These are phyloP conservation scores for Fusarium mundagurra DNA, from an alignment of 2,329 filamentous ascomycete species.

Conservation along the genomic window DNA sequence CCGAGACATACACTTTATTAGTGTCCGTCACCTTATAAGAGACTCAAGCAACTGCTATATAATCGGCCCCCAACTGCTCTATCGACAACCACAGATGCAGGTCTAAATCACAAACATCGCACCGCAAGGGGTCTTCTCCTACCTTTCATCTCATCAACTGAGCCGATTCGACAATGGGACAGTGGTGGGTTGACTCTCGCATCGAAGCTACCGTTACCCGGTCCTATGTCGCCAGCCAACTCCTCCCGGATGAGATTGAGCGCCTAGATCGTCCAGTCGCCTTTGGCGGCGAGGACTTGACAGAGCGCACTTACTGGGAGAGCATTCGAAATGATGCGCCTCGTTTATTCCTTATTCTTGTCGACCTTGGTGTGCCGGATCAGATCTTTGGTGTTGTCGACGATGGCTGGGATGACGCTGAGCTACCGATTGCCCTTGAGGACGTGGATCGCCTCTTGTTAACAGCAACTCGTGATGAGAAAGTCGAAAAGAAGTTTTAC, in stretches of 20 bases:
- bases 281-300: constrained; percentile 72
- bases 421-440: constrained; percentile 74
- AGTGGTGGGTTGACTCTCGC: constrained; percentile 78
- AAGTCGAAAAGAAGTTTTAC: constrained; percentile 75
- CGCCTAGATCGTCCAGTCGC: constrained; percentile 70
- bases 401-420: constrained; percentile 79
- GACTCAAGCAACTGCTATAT: constrained; percentile 7
- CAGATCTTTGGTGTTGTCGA: constrained; percentile 81
- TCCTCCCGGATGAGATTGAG: constrained; percentile 70
- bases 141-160: constrained; percentile 12
- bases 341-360: constrained; percentile 75
- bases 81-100: constrained; percentile 32
- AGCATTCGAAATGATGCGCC: constrained; percentile 78
- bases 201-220: constrained; percentile 77
- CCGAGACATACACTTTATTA: not conserved
- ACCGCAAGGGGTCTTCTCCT: constrained; percentile 27
- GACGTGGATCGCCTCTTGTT: constrained; percentile 72
- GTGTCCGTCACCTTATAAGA: constrained; percentile 8
- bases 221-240: constrained; percentile 71
- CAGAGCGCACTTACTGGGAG: constrained; percentile 80
- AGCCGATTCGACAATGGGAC: constrained; percentile 43
- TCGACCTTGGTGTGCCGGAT: constrained; percentile 75
- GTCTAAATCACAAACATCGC: constrained; percentile 14
- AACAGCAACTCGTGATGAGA: constrained; percentile 67
- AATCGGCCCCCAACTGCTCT: constrained; percentile 8